Conservation (phyloP, 768 basidiomycete species). For the Pleurotus pulmonarius region DNA sequence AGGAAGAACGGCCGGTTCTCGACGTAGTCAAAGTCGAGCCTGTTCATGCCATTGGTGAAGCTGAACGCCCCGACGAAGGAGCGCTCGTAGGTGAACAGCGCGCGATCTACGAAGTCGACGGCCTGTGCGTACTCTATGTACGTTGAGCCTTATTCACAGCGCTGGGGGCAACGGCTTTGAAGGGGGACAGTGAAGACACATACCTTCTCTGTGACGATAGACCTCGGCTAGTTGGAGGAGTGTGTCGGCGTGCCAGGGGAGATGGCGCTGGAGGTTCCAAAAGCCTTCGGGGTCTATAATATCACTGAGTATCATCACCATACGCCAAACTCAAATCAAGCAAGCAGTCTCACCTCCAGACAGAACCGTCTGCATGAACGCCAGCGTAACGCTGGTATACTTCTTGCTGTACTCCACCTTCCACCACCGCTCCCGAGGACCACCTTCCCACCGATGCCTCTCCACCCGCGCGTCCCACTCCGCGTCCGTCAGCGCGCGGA, state of each 20-base stretch:
- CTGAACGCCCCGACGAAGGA: conserved; percentile 85
- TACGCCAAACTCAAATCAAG: not conserved
- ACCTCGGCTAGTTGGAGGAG: conserved; percentile 84
- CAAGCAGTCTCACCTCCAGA: conserved; percentile 62
- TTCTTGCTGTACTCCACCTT: conserved; percentile 82
- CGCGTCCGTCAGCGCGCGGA: conserved; percentile 50
- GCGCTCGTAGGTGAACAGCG: conserved; percentile 90
- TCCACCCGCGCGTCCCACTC: conserved; percentile 46
- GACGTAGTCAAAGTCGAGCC: conserved; percentile 86
- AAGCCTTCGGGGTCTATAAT: conserved; percentile 71
- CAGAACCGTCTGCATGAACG: conserved; percentile 78
- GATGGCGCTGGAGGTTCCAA: conserved; percentile 66
- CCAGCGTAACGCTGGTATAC: conserved; percentile 77
- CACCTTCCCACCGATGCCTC: conserved; percentile 34
- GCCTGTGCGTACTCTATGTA: conserved; percentile 78
- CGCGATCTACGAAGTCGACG: conserved; percentile 87
- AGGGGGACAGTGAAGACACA: conserved; percentile 7
- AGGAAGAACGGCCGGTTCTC: conserved; percentile 94
- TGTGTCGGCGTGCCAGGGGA: conserved; percentile 93
- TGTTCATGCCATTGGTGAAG: conserved; percentile 74
- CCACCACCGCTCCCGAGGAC: conserved; percentile 76
- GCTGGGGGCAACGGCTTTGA: no score
- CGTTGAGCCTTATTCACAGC: no score
- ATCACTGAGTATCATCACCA: not conserved
- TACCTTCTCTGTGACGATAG: conserved; percentile 84